Evolutionary conservation across 208 protist species (phyloP).

Genomic region (Trypanosoma mega): DNA sequence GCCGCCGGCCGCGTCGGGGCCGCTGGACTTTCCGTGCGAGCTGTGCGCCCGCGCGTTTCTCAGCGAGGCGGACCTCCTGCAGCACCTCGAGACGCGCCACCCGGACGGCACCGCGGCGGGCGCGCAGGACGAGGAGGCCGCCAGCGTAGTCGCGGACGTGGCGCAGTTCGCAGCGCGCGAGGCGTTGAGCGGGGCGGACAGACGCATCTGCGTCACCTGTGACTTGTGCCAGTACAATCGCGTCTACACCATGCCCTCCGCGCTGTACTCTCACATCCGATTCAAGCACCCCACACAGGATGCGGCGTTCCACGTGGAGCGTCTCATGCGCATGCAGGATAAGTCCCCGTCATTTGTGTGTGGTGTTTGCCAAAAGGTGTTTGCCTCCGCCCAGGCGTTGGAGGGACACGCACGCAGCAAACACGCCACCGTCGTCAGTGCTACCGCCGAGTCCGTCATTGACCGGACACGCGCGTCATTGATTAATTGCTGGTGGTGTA

Average conservation of each 20-base stretch:
- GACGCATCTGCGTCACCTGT: slow-evolving; percentile 46
- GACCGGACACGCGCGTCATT: slow-evolving; percentile 19
- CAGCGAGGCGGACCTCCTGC: slow-evolving; percentile 63
- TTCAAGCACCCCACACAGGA: slow-evolving; percentile 82
- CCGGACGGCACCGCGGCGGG: slow-evolving; percentile 20
- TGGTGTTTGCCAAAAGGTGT: slow-evolving; percentile 43
- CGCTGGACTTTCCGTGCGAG: slow-evolving; percentile 75
- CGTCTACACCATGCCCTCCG: slow-evolving; percentile 74
- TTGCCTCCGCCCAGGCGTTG: slow-evolving; percentile 30
- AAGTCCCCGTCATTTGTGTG: slow-evolving; percentile 39
- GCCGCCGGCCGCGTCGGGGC: neutral
- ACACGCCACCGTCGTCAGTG: slow-evolving; percentile 24
- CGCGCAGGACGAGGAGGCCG: neutral
- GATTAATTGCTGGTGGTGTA: slow-evolving; percentile 83
- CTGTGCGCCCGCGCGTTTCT: slow-evolving; percentile 59
- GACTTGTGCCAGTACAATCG: slow-evolving; percentile 57
- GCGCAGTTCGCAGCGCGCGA: slow-evolving; percentile 32
- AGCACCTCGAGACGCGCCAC: slow-evolving; percentile 73
- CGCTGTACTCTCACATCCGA: slow-evolving; percentile 82
- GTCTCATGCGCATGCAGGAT: slow-evolving; percentile 46
- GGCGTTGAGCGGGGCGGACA: slow-evolving; percentile 16
- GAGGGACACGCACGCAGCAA: slow-evolving; percentile 46
- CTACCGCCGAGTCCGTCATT: neutral
- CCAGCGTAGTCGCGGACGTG: slow-evolving; percentile 28
- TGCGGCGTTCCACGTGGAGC: slow-evolving; percentile 69